Conservation (phyloP, 1,284 basidiomycete species). For the Rhodotorula sp. region DNA sequence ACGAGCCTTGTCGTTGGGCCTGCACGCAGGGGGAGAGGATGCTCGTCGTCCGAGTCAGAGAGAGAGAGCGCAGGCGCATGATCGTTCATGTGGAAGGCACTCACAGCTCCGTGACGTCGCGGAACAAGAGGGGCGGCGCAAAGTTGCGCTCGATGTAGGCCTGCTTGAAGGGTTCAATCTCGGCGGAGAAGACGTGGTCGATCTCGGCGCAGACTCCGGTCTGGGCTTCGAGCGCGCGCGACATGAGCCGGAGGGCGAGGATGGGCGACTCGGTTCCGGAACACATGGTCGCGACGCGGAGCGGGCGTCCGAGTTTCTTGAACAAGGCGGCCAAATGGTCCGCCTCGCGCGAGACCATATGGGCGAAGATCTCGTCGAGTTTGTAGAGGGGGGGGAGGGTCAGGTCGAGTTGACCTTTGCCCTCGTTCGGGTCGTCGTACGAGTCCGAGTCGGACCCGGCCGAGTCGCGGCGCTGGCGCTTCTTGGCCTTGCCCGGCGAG, state of each 20-base stretch:
- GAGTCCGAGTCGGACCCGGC: background rate
- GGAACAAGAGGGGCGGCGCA: conserved; percentile 78
- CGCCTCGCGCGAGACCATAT: conserved; percentile 67
- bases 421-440: background rate
- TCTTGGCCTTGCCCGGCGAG: background rate
- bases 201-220: conserved; percentile 66
- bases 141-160: conserved; percentile 95
- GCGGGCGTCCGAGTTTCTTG: conserved; percentile 68
- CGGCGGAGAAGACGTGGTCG: conserved; percentile 94
- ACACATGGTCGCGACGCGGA: conserved; percentile 88
- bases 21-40: conserved; percentile 48
- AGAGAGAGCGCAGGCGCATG: conserved; percentile 55
- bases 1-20: conserved; percentile 55
- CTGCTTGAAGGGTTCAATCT: conserved; percentile 97
- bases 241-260: conserved; percentile 81
- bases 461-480: background rate
- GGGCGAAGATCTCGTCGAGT: conserved; percentile 78
- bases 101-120: conserved; percentile 90
- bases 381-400: conserved; percentile 72
- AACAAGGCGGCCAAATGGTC: conserved; percentile 66
- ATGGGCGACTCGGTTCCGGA: conserved; percentile 93
- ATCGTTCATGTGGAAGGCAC: conserved; percentile 50
- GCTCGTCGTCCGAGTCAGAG: background rate
- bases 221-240: conserved; percentile 67
- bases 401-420: conserved; percentile 41